Evolutionary conservation across 2,329 filamentous ascomycete genomes (phyloP), one percentile per base, ranked within the genome.

Genomic region (Exophiala sideris): DNA sequence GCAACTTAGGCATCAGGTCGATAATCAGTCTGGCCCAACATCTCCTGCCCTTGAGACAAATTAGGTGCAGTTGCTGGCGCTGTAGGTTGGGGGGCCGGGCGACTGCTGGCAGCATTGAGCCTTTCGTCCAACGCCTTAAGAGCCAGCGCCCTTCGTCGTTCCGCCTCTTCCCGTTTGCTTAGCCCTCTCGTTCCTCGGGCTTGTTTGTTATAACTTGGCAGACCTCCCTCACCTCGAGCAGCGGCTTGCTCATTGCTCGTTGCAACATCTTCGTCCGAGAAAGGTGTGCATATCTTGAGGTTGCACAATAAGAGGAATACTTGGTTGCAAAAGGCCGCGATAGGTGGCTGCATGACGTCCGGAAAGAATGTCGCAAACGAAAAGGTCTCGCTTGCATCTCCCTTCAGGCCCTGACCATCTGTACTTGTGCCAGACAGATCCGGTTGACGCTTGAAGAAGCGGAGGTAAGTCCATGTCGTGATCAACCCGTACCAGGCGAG

Each of bases 301-400:
- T 87, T 78, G 1, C 96, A 86, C 1, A 96, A 77, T 3, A 87
- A 70, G 54, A 80, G 79, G 73, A 92, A 96, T 21, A 96, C 71
- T 57, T 84, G 79, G 63, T 89, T 85, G 9, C 88, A 81, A n/a
- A 95, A 68, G 8, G 84, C 79, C 12, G 86, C 82, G 39, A 97
- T 80, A 11, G 89, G 76, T 0, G 90, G 88, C 68, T 96, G 92
- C 39, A 88, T 76, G 2, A 86, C 83, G 45, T 87, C 88, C 0
- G 94, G 94, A 75, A 97, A 97, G 77, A 99, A 96, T 65, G 94
- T 90, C 61, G 91, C 87, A 70, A 99, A 95, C 6, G 91, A 88
- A 68, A 99, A 99, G 0, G 91, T 96, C 72, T 99, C 94, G 71
- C 89, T 95, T 34, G 94, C 89, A 70, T 99, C 94, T 59, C 94